phyloP scores from a whole-genome alignment of 768 basidiomycete species.

The Hericium rajendrae region DNA sequence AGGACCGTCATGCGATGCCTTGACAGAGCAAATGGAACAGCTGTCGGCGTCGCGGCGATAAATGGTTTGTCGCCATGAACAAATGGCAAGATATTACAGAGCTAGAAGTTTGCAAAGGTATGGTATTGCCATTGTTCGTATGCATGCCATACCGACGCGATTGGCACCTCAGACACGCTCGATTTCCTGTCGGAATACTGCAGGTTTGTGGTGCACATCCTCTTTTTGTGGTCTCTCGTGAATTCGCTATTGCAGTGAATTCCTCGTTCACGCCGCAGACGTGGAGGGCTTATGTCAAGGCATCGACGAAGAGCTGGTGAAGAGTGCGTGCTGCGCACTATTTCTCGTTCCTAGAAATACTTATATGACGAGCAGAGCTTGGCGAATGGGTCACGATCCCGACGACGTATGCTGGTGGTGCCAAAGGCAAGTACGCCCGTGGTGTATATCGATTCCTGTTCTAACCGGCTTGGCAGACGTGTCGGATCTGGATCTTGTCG shows the following conservation, averaged over 20 bases:
- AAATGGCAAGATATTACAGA: conserved; percentile 97
- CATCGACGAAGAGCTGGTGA: conserved; percentile 83
- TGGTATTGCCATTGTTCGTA: neutral
- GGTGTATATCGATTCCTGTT: neutral
- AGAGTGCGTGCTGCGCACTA: conserved; percentile 31
- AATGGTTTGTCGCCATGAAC: conserved; percentile 96
- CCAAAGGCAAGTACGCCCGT: conserved; percentile 43
- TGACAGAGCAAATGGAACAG: conserved; percentile 29
- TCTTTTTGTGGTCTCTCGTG: neutral
- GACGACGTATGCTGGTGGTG: conserved; percentile 95
- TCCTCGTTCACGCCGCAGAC: conserved; percentile 95
- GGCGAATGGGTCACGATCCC: conserved; percentile 89
- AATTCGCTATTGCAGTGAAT: conserved; percentile 48
- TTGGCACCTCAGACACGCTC: conserved; percentile 51
- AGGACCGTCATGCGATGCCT: neutral
- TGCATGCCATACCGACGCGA: neutral
- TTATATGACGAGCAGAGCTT: conserved; percentile 41
- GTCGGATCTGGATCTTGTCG: conserved; percentile 71
- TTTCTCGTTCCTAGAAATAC: neutral
- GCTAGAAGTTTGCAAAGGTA: conserved; percentile 82
- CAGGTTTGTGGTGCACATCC: conserved; percentile 36
- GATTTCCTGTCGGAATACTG: conserved; percentile 71
- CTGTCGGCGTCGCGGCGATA: conserved; percentile 66
- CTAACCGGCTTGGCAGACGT: conserved; percentile 40
- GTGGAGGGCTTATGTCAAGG: conserved; percentile 97